phyloP scores from a whole-genome alignment of 352 stramenopile species.

The Phytophthora macrochlamydospora region DNA sequence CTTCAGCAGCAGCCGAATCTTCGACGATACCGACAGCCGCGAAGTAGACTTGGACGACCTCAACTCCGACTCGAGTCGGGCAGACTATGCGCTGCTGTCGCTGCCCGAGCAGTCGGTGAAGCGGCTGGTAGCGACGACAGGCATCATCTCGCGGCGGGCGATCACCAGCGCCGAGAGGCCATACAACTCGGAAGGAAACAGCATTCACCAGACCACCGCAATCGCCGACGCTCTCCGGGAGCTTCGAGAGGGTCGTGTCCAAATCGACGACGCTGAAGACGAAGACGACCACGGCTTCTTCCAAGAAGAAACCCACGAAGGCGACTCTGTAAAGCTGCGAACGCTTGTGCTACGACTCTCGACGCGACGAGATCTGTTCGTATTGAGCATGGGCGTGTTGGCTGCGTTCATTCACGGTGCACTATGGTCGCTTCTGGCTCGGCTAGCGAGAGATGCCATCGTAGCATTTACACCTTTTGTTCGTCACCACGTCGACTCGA shows the following conservation, averaged over 20 bases:
- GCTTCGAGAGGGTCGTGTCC: slow-evolving; percentile 22
- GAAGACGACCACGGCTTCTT: slow-evolving; percentile 1
- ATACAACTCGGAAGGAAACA: slow-evolving; percentile 11
- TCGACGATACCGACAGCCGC: slow-evolving; percentile 22
- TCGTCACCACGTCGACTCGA: slow-evolving; percentile 12
- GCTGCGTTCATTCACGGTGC: slow-evolving; percentile 24
- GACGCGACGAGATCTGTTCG: slow-evolving; percentile 21
- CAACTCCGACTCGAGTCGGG: slow-evolving; percentile 26
- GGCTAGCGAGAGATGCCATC: slow-evolving; percentile 6
- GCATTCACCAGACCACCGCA: slow-evolving; percentile 12
- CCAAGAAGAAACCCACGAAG: slow-evolving; percentile 2
- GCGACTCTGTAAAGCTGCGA: slow-evolving; percentile 5
- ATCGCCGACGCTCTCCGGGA: slow-evolving; percentile 29
- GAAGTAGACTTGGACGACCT: slow-evolving; percentile 31
- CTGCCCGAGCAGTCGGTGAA: slow-evolving; percentile 25
- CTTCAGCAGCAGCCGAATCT: slow-evolving; percentile 33
- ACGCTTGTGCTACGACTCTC: slow-evolving; percentile 20
- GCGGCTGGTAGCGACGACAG: slow-evolving; percentile 17
- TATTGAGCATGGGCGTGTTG: slow-evolving; percentile 25
- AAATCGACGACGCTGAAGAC: slow-evolving; percentile 3
- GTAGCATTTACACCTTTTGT: slow-evolving; percentile 23
- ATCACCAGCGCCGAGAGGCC: slow-evolving; percentile 2
- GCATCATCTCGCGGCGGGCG: slow-evolving; percentile 14
- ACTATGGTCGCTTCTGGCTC: slow-evolving; percentile 17
- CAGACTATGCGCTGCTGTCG: slow-evolving; percentile 30